Base-by-base conservation (phyloP, 164 flowering plant species). In the Vitis cinerea region DNA sequence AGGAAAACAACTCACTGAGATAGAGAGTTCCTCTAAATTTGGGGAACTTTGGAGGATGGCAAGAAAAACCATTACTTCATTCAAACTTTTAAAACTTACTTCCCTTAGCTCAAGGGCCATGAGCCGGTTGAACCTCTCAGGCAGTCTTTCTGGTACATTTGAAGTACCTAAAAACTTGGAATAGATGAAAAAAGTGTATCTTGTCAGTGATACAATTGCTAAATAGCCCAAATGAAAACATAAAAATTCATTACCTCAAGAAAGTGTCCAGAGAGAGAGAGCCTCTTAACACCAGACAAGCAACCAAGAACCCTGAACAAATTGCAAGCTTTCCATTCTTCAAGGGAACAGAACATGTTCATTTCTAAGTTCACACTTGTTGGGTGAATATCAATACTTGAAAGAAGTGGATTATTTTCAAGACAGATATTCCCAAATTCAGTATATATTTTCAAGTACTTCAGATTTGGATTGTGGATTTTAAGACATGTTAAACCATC, bases 51-150 rank as follows among this genome's bases (percentile, higher is more conserved):
- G 15, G 11, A 70, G 67, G 11, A 70, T 53, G 23, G 61, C 31
- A 17, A 70, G 23, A 23, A 16, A 37, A 48, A 9, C 67, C 19
- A 13, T 17, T 5, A 70, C 44, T 2, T 54, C 67, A 2, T 55
- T 63, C 47, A 70, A 3, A 23, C 58, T 53, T 6, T n/a, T 30
- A 14, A 63, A 62, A 19, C 67, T 70, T 14, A 70, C 27, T 52
- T 62, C 72, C 56, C 15, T 70, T n/a, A 70, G 72, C 4, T 70
- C 66, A 47, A 70, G 73, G 16, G n/a, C 49, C 31, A 47, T 52
- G 3, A 70, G 67, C 19, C 11, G 2, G 14, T 53, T 7, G n/a
- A 63, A 31, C 13, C 13, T 1, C 10, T 15, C 11, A 54, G 67
- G 61, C 37, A 53, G 23, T 44, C 61, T 62, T n/a, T 53, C 54